Percentiles rank a stretch among this genome's conserved stretches.
phyloP scores from a whole-genome alignment of 148 eudicot genomes.

The Beta vulgaris region DNA sequence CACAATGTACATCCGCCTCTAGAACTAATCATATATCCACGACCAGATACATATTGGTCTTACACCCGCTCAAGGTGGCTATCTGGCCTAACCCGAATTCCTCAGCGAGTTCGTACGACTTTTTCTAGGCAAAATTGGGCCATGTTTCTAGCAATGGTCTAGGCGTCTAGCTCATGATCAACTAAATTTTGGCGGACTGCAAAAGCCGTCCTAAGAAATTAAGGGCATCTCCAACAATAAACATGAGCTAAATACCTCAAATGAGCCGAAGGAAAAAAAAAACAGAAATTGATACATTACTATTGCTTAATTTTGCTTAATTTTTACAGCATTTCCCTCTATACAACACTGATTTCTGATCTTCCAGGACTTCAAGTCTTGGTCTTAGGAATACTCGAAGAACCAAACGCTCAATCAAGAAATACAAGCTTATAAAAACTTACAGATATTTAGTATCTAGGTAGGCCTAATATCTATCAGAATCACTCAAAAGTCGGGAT shows the following conservation, averaged over 20 bases:
- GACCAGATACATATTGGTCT: too few species aligned
- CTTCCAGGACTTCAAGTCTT: not conserved
- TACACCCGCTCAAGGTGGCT: too few species aligned
- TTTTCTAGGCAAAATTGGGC: too few species aligned
- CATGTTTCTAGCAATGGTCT: too few species aligned
- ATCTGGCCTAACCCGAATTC: too few species aligned
- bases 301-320: not conserved
- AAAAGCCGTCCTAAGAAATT: not conserved
- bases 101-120: too few species aligned
- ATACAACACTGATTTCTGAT: not conserved
- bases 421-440: constrained; percentile 4
- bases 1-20: too few species aligned
- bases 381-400: not conserved
- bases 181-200: not conserved
- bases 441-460: constrained; percentile 18
- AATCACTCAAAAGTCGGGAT: not conserved
- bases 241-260: not conserved
- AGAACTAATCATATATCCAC: too few species aligned
- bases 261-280: not conserved
- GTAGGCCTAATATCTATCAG: not conserved
- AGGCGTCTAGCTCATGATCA: too few species aligned
- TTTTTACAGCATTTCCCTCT: not conserved
- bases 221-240: not conserved
- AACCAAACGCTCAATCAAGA: constrained; percentile 11
- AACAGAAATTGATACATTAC: not conserved